Evolutionary conservation across 306 rosid genomes (phyloP), one percentile per base, ranked within the genome.

Genomic region (Castanea crenata): DNA sequence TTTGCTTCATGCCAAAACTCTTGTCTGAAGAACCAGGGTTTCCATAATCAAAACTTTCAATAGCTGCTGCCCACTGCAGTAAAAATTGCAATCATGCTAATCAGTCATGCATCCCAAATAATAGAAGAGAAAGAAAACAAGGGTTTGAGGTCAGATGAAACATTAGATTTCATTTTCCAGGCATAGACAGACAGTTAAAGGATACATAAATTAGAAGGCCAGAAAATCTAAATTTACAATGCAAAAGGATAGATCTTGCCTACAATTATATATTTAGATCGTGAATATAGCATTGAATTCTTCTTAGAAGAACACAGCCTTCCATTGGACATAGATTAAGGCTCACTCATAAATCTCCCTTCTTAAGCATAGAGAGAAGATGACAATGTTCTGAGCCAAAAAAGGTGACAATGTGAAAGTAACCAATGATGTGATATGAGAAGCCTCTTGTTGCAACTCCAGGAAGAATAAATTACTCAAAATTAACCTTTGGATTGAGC

Each of bases 1-100:
- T 92, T 86, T 91, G 97, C 86, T 88, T 92, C 98, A 94, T 92
- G 85, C 98, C 98, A 87, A 92, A 89, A 81, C 93, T 94, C 87
- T 88, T 88, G 31, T 89, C 94, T 74, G 97, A 94, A 65, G 97
- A 94, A 65, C 97, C 97, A 73, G 94, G 87, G 69, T 74, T 82
- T 31, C 93, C 89, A 79, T 31, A 83, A 76, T 88, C 96, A 89
- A 94, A 88, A 68, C 85, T 86, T 59, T 92, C 96, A 54, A 94
- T 94, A 23, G 97, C 98, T 13, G 85, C 93, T 78, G 97, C 96
- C 98, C 98, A 94, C 98, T 94, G 84, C 74, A 83, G 79, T 73
- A 75, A 70, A 77, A 32, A 15, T 59, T 5, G 73, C 57, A 44
- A 4, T 27, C 18, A 29, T 64, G 62, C 21, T 69, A 61, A 44